A percentile compares a stretch with the other conserved stretches of the same genome.
Conservation (phyloP, 139 green algal genomes). For the Mychonastes homosphaera region DNA sequence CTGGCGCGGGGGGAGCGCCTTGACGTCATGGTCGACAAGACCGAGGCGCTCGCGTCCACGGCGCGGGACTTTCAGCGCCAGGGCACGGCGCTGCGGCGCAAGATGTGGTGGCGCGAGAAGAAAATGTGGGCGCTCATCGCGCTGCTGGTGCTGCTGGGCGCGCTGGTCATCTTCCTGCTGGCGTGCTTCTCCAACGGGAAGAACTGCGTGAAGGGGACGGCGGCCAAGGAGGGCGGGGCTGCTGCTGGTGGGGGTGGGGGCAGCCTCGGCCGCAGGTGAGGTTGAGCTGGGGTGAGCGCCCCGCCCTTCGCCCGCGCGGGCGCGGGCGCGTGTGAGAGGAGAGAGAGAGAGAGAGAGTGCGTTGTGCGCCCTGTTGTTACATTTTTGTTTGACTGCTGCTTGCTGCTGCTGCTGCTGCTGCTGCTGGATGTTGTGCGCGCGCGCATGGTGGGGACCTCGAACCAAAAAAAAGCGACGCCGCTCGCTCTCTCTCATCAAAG, state of each 20-base stretch:
- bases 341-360: no score
- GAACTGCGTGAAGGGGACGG: no score
- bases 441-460: neutral
- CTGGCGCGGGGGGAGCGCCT: constrained; percentile 85
- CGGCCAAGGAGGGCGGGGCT: no score
- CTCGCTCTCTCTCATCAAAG: no score
- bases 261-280: no score
- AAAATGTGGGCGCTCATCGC: constrained; percentile 35
- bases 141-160: constrained; percentile 28
- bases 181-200: constrained; percentile 30
- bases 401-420: neutral
- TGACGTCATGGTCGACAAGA: constrained; percentile 93
- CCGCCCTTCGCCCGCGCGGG: no score
- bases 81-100: constrained; percentile 49
- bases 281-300: no score
- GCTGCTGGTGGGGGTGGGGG: no score
- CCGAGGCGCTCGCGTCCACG: constrained; percentile 41
- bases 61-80: constrained; percentile 44
- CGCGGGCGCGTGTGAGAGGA: no score
- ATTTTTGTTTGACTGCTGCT: neutral
- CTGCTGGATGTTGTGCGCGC: neutral
- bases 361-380: no score
- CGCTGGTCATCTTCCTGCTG: constrained; percentile 49
- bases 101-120: constrained; percentile 83
- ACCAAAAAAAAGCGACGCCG: neutral